Evolutionary conservation across 192 early-diverging fungal species (phyloP).

Genomic region (Oehlia diaphana): DNA sequence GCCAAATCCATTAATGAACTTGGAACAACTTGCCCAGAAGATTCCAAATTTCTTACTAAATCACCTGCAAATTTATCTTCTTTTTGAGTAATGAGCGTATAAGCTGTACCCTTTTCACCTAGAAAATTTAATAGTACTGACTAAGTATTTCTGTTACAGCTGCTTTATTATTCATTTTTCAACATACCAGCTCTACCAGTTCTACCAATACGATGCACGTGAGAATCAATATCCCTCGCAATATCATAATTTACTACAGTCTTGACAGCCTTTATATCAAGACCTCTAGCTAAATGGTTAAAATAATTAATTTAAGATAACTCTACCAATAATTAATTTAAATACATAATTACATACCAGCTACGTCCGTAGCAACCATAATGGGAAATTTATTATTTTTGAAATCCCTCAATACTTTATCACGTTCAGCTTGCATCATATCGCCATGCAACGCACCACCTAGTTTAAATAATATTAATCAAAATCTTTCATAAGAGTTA

Average conservation of each 20-base stretch:
- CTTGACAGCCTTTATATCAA: slow-evolving; percentile 75
- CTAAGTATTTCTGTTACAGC: neutral
- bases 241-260: slow-evolving; percentile 82
- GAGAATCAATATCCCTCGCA: slow-evolving; percentile 80
- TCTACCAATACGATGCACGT: slow-evolving; percentile 77
- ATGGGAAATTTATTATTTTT: slow-evolving; percentile 58
- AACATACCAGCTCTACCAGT: slow-evolving; percentile 62
- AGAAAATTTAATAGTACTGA: neutral
- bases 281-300: slow-evolving; percentile 61
- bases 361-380: slow-evolving; percentile 68
- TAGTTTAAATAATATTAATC: slow-evolving; percentile 18
- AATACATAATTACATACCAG: slow-evolving; percentile 36
- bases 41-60: slow-evolving; percentile 62
- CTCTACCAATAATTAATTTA: neutral
- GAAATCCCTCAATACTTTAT: slow-evolving; percentile 69
- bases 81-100: slow-evolving; percentile 60
- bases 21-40: slow-evolving; percentile 51
- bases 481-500: neutral
- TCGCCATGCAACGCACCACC: slow-evolving; percentile 75
- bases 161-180: neutral
- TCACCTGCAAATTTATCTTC: slow-evolving; percentile 67
- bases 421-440: slow-evolving; percentile 73
- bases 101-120: slow-evolving; percentile 65
- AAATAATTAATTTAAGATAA: neutral
- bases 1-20: slow-evolving; percentile 45